Percentiles rank a stretch among this genome's conserved stretches.
phyloP scores from a whole-genome alignment of 139 green algal genomes.

The Diplosphaera chodatii region DNA sequence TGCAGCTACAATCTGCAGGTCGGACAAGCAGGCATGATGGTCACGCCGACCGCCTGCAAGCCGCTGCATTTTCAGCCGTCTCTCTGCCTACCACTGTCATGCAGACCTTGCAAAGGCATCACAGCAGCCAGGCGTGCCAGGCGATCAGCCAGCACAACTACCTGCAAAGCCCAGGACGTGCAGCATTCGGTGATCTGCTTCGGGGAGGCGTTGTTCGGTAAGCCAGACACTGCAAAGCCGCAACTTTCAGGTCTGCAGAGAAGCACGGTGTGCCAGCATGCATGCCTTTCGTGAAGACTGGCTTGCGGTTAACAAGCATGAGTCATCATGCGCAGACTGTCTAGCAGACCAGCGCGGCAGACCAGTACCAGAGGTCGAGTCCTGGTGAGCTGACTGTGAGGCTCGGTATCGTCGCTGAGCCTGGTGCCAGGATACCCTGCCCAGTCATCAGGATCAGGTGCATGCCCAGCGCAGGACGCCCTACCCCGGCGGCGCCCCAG shows the following conservation, averaged over 20 bases:
- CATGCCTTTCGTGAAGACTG: no score
- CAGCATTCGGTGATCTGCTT: conserved; percentile 40
- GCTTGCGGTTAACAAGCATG: no score
- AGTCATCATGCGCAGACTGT: conserved; percentile 66
- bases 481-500: conserved; percentile 73
- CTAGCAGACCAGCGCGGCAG: conserved; percentile 72
- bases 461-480: conserved; percentile 54
- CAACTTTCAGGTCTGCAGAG: background rate
- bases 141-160: background rate
- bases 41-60: no score
- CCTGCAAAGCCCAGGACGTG: background rate
- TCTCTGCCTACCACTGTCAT: background rate
- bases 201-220: conserved; percentile 64
- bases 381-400: conserved; percentile 35
- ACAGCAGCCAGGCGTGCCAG: background rate
- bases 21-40: no score
- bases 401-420: background rate
- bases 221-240: conserved; percentile 2
- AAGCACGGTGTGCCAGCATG: background rate
- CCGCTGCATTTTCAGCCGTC: background rate
- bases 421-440: background rate
- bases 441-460: no score
- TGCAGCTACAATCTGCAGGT: no score
- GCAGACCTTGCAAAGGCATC: no score
- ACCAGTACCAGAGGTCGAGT: conserved; percentile 57